Conservation (phyloP, 2,329 filamentous ascomycete genomes). For the Colletotrichum liaoningense region DNA sequence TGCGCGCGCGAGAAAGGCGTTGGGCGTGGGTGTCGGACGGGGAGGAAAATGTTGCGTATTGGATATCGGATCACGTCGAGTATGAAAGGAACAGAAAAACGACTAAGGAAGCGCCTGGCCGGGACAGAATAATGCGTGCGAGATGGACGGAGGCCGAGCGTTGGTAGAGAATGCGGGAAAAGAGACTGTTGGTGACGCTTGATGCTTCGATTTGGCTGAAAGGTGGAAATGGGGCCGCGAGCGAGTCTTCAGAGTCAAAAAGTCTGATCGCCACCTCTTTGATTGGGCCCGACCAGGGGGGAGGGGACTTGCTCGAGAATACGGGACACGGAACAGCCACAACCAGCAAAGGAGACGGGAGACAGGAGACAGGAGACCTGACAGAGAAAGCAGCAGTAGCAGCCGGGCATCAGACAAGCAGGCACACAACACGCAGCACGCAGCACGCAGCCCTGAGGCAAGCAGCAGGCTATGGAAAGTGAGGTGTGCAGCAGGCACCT, state of each 20-base stretch:
- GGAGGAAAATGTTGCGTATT: neutral
- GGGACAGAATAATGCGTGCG: constrained; percentile 20
- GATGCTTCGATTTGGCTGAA: constrained; percentile 32
- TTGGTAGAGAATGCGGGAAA: constrained; percentile 30
- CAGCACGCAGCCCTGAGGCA: no score
- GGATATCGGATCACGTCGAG: constrained; percentile 24
- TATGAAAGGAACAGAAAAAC: constrained; percentile 23
- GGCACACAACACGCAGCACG: neutral
- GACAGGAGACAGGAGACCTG: no score
- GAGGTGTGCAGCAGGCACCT: neutral
- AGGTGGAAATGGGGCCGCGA: constrained; percentile 34
- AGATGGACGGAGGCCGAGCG: constrained; percentile 30
- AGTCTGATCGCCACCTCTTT: constrained; percentile 48
- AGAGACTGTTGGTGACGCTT: constrained; percentile 32
- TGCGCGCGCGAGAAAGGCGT: constrained; percentile 10
- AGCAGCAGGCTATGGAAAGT: neutral
- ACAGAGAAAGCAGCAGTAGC: constrained; percentile 1
- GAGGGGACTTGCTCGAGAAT: constrained; percentile 14
- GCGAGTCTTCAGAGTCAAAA: constrained; percentile 40
- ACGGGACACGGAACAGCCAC: constrained; percentile 13
- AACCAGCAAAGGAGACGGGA: constrained; percentile 1
- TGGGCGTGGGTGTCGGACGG: neutral
- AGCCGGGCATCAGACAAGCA: neutral
- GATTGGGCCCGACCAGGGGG: constrained; percentile 46
- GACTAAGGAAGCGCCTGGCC: constrained; percentile 37